Evolutionary conservation across 768 basidiomycete species (phyloP).

Genomic region (Pleurotus salmoneostramineus): DNA sequence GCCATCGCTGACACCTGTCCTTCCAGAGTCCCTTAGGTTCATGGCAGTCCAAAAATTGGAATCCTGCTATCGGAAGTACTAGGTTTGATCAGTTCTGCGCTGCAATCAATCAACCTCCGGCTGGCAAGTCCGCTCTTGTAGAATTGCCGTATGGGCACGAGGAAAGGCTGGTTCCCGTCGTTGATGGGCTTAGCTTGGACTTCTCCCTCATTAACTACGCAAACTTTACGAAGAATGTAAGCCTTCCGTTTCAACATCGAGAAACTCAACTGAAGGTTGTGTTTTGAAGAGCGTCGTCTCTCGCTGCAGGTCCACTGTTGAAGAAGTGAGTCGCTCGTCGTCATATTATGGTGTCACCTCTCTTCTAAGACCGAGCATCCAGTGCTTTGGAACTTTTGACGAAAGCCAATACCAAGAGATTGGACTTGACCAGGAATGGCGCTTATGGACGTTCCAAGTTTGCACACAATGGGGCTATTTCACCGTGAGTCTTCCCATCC

Average conservation of each 20-base stretch:
- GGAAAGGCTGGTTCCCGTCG: conserved; percentile 42
- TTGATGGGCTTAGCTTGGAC: conserved; percentile 47
- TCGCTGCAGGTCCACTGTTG: conserved; percentile 39
- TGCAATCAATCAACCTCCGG: conserved; percentile 42
- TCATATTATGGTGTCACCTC: not conserved
- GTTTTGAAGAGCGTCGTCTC: conserved; percentile 46
- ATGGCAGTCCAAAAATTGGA: conserved; percentile 91
- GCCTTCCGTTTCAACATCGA: conserved; percentile 5
- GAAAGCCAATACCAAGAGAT: conserved; percentile 60
- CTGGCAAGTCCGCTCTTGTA: conserved; percentile 25
- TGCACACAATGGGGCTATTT: conserved; percentile 98
- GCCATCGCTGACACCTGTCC: conserved; percentile 3
- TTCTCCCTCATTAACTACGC: conserved; percentile 71
- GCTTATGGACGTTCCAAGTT: conserved; percentile 87
- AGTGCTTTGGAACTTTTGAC: conserved; percentile 89
- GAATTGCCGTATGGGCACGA: conserved; percentile 44
- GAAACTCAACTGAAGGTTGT: not conserved
- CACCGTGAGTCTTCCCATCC: conserved; percentile 41
- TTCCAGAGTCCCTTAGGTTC: conserved; percentile 53
- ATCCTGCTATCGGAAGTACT: conserved; percentile 61
- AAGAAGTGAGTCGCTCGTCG: conserved; percentile 24
- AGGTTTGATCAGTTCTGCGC: conserved; percentile 69
- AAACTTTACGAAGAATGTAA: conserved; percentile 67
- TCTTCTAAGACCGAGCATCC: not conserved
- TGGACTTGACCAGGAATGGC: conserved; percentile 71